phyloP scores from a whole-genome alignment of 164 flowering plant genomes.

The Dillenia suffruticosa region DNA sequence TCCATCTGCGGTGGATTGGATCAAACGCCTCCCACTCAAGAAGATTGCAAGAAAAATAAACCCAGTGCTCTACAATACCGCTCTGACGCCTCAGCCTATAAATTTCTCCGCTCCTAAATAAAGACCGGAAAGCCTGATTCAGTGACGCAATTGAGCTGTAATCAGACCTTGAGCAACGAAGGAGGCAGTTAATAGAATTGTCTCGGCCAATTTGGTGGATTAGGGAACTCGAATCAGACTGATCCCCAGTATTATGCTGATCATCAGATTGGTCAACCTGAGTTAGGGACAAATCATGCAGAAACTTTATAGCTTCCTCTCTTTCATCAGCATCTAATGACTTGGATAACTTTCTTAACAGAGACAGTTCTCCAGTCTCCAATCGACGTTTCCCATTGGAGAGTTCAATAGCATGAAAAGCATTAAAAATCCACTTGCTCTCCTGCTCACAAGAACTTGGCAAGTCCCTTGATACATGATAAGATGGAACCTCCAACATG shows the following conservation, averaged over 20 bases:
- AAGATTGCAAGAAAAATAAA: slow-evolving; percentile 15
- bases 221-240: slow-evolving; percentile 38
- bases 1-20: slow-evolving; percentile 13
- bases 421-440: slow-evolving; percentile 27
- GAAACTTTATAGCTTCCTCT: slow-evolving; percentile 8
- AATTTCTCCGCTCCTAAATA: slow-evolving; percentile 17
- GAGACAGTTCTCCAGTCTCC: slow-evolving; percentile 25
- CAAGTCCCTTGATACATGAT: slow-evolving; percentile 27
- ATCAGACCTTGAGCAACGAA: slow-evolving; percentile 14
- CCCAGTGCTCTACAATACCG: slow-evolving; percentile 21
- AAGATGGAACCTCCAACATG: slow-evolving; percentile 33
- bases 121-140: slow-evolving; percentile 14
- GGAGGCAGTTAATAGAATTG: slow-evolving; percentile 12
- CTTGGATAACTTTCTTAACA: slow-evolving; percentile 19
- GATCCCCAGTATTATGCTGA: slow-evolving; percentile 28
- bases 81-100: slow-evolving; percentile 13
- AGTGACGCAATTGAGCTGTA: slow-evolving; percentile 18
- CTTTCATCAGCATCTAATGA: slow-evolving; percentile 12
- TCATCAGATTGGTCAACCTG: slow-evolving; percentile 19
- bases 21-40: slow-evolving; percentile 23
- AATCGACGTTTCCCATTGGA: slow-evolving; percentile 31
- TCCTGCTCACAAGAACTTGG: slow-evolving; percentile 32
- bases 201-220: slow-evolving; percentile 53
- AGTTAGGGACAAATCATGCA: slow-evolving; percentile 12
- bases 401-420: slow-evolving; percentile 16